Evolutionary conservation across 306 rosid species (phyloP).

Genomic region (Inga laurina): DNA sequence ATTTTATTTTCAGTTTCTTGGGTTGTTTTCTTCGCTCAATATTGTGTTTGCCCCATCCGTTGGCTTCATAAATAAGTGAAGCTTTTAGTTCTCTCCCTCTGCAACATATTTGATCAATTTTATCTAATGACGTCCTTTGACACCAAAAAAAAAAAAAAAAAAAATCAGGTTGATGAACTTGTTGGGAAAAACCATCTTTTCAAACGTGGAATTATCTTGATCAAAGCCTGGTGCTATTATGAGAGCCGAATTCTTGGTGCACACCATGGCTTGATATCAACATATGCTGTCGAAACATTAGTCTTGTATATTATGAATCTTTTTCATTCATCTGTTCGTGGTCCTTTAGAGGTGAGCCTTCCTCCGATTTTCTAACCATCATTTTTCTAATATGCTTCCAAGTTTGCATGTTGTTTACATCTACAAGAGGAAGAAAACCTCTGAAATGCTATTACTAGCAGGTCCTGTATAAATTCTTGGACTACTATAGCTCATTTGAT

Average conservation of each 20-base stretch:
- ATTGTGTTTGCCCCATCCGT: not conserved
- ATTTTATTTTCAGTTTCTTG: slow-evolving; percentile 19
- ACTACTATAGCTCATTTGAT: slow-evolving; percentile 62
- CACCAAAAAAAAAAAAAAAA: not conserved
- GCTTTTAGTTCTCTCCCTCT: not conserved
- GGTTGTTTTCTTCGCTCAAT: slow-evolving; percentile 9
- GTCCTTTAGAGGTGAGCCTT: slow-evolving; percentile 71
- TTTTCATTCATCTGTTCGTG: slow-evolving; percentile 57
- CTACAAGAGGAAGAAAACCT: slow-evolving; percentile 25
- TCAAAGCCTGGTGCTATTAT: slow-evolving; percentile 82
- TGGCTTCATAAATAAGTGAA: not conserved
- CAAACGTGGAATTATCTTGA: slow-evolving; percentile 61
- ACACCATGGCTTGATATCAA: slow-evolving; percentile 62
- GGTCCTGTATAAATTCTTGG: slow-evolving; percentile 71
- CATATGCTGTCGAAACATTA: slow-evolving; percentile 68
- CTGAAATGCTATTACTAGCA: slow-evolving; percentile 37
- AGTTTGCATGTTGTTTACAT: slow-evolving; percentile 25
- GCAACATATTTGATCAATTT: slow-evolving; percentile 1
- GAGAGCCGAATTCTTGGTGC: slow-evolving; percentile 79
- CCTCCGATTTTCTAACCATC: slow-evolving; percentile 21
- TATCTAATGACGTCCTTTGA: slow-evolving; percentile 17
- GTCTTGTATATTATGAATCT: slow-evolving; percentile 61
- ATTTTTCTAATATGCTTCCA: slow-evolving; percentile 9
- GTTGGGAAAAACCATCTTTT: slow-evolving; percentile 66
- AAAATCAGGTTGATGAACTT: slow-evolving; percentile 53